Evolutionary conservation across 495 filamentous ascomycete species (phyloP).

Genomic region (Chaetomium tenue): DNA sequence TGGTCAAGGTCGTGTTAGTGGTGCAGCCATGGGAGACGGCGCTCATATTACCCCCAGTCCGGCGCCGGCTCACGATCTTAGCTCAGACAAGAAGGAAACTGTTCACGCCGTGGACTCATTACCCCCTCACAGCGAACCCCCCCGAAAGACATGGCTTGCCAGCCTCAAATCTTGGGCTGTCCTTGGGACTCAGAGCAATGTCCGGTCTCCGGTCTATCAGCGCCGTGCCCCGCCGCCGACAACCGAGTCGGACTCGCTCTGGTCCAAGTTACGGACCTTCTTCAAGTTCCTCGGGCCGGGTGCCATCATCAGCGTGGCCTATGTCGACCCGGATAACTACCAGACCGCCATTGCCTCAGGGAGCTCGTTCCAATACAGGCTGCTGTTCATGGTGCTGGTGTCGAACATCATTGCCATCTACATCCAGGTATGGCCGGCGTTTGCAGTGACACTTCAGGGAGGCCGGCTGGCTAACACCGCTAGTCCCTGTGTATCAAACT

Average conservation of each 20-base stretch:
- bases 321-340: conserved; percentile 39
- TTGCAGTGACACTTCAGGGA: background rate
- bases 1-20: too few species aligned
- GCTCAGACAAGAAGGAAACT: background rate
- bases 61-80: background rate
- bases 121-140: background rate
- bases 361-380: conserved; percentile 32
- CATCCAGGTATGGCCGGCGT: conserved; percentile 21
- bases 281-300: background rate
- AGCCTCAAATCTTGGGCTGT: background rate
- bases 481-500: conserved; percentile 32
- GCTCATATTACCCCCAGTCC: background rate
- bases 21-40: background rate
- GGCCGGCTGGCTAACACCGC: background rate
- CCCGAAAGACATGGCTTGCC: background rate
- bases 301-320: conserved; percentile 7
- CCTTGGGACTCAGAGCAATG: background rate
- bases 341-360: conserved; percentile 37
- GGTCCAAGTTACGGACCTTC: background rate
- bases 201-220: background rate
- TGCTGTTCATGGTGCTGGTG: conserved; percentile 37
- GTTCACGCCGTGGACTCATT: background rate
- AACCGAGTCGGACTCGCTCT: background rate
- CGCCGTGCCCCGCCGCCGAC: too few species aligned
- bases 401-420: conserved; percentile 38